A percentile compares a stretch with the other conserved stretches of the same genome.
These are phyloP conservation scores for Pyrenula aspistea DNA, from an alignment of 495 filamentous ascomycete genomes.

Conservation along the genomic window DNA sequence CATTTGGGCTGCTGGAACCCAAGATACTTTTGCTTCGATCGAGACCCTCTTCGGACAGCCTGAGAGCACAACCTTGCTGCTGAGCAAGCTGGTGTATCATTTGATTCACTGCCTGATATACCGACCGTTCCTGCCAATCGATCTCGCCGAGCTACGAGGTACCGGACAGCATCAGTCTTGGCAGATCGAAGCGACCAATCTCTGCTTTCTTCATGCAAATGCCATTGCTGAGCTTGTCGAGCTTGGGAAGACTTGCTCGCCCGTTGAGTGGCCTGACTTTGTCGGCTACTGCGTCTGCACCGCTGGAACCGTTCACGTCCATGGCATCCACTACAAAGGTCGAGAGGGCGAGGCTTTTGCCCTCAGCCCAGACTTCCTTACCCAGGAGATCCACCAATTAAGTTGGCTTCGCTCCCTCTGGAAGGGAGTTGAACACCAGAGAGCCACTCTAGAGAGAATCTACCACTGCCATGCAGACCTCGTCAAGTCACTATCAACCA, in stretches of 20 bases:
- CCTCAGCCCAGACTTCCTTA: constrained; percentile 56
- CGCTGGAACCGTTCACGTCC: constrained; percentile 74
- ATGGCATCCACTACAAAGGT: constrained; percentile 67
- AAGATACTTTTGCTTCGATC: constrained; percentile 64
- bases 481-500: constrained; percentile 54
- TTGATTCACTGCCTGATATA: constrained; percentile 76
- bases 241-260: constrained; percentile 48
- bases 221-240: constrained; percentile 75
- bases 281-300: constrained; percentile 73
- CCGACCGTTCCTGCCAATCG: constrained; percentile 72
- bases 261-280: constrained; percentile 73
- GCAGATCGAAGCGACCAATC: constrained; percentile 79
- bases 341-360: constrained; percentile 52
- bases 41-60: constrained; percentile 63
- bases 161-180: constrained; percentile 78
- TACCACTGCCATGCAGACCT: constrained; percentile 63
- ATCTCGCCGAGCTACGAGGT: constrained; percentile 64
- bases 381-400: constrained; percentile 67
- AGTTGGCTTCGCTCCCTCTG: constrained; percentile 60
- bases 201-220: constrained; percentile 79
- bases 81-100: constrained; percentile 78
- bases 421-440: constrained; percentile 68
- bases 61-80: constrained; percentile 63
- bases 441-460: constrained; percentile 61
- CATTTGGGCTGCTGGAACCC: constrained; percentile 69